phyloP scores from a whole-genome alignment of 257 asterid species.

The Cordia subcordata region DNA sequence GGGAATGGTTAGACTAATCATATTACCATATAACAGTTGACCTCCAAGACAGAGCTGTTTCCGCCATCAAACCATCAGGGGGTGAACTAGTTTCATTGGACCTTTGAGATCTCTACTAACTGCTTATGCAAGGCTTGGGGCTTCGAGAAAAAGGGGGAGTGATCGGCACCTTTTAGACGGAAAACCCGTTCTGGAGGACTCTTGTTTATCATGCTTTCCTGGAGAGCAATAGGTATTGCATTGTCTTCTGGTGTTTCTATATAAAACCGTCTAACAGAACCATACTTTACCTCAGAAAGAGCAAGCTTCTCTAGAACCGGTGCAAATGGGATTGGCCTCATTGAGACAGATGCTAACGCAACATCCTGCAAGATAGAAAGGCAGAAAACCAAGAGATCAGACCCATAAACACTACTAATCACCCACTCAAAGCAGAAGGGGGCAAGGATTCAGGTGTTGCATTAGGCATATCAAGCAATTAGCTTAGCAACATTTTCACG shows the following conservation, averaged over 20 bases:
- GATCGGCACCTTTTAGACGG: constrained; percentile 85
- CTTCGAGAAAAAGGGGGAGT: constrained; percentile 94
- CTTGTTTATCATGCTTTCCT: constrained; percentile 61
- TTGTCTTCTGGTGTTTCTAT: constrained; percentile 78
- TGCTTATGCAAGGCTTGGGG: constrained; percentile 90
- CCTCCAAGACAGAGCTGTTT: background rate
- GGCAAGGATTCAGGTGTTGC: background rate
- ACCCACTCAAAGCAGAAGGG: background rate
- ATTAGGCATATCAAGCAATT: background rate
- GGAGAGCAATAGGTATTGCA: constrained; percentile 69
- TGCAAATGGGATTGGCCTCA: constrained; percentile 89
- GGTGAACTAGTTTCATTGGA: constrained; percentile 26
- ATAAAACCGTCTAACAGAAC: constrained; percentile 77
- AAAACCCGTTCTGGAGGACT: constrained; percentile 73
- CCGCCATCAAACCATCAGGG: background rate
- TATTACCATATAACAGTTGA: constrained; percentile 1
- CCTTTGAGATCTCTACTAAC: constrained; percentile 71
- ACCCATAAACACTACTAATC: background rate
- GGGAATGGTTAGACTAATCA: background rate
- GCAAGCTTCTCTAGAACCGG: constrained; percentile 84
- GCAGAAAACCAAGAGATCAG: background rate
- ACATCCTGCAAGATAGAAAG: constrained; percentile 51
- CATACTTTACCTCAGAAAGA: constrained; percentile 70
- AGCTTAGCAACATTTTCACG: background rate
- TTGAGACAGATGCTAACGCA: constrained; percentile 91